Conservation (phyloP, 2,329 filamentous ascomycete genomes). For the Aureobasidium namibiae region DNA sequence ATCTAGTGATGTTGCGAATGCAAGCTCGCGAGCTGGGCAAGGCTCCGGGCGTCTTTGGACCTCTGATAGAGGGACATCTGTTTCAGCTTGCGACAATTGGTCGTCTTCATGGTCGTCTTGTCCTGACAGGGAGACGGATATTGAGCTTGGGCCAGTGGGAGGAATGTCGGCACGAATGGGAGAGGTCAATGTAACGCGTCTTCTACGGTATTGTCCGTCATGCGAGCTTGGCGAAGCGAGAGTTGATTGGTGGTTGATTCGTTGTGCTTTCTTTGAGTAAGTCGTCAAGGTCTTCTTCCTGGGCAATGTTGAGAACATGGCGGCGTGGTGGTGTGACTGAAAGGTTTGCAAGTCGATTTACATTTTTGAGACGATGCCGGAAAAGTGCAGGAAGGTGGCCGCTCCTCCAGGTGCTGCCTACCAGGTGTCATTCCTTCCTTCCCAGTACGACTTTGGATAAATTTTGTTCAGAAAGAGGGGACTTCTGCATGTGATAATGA, state of each 20-base stretch:
- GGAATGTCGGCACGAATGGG: background rate
- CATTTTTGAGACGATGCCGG: background rate
- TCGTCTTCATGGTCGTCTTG: background rate
- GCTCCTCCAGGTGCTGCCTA: background rate
- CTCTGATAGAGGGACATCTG: background rate
- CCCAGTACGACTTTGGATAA: background rate
- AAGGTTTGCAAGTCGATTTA: background rate
- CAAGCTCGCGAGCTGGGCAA: background rate
- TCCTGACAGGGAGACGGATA: background rate
- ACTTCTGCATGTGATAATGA: background rate
- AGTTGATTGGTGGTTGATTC: background rate
- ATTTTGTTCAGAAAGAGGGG: background rate
- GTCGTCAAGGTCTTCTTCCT: background rate
- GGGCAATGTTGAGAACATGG: background rate
- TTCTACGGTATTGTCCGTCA: background rate
- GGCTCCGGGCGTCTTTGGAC: background rate
- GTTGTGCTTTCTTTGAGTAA: background rate
- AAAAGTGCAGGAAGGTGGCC: background rate
- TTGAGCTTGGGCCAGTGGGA: background rate
- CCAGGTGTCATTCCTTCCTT: background rate
- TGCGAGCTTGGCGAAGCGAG: background rate
- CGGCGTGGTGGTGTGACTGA: background rate
- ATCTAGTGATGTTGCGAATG: background rate
- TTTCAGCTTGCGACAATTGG: background rate
- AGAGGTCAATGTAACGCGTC: constrained; percentile 2